Evolutionary conservation across 2,329 filamentous ascomycete genomes (phyloP).

Genomic region (Grosmannia clavigera): DNA sequence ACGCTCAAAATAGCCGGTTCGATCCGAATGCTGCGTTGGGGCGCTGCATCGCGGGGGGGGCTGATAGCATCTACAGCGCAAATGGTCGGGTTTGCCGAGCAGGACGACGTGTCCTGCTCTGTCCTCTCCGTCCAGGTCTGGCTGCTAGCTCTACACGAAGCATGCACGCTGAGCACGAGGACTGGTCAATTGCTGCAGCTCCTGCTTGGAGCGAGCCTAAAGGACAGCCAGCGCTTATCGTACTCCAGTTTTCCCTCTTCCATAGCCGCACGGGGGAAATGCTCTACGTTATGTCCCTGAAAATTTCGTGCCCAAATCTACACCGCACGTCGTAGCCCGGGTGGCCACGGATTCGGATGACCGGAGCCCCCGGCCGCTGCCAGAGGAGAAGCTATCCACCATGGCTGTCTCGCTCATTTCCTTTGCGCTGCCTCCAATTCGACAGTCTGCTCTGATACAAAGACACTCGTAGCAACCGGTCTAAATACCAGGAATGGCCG

Average conservation of each 20-base stretch:
- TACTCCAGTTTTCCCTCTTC: neutral
- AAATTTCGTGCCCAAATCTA: neutral
- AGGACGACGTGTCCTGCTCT: too few species aligned
- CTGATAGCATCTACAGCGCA: too few species aligned
- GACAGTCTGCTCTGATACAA: neutral
- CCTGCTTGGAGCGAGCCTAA: neutral
- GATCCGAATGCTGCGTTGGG: constrained; percentile 1
- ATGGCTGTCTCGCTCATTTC: neutral
- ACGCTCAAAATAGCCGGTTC: constrained; percentile 4
- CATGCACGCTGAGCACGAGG: too few species aligned
- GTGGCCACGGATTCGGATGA: neutral
- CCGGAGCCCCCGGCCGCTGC: neutral
- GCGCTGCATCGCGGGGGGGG: too few species aligned
- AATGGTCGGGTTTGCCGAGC: too few species aligned
- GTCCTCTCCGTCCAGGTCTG: too few species aligned
- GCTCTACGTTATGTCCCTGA: neutral
- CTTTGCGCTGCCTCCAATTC: neutral
- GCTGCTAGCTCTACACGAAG: too few species aligned
- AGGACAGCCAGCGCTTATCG: neutral
- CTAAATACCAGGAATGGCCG: neutral
- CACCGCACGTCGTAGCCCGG: neutral
- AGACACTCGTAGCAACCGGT: neutral
- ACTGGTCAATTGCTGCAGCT: too few species aligned
- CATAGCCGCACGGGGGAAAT: neutral
- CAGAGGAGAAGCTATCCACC: neutral